A percentile compares a stretch with the other conserved stretches of the same genome.
phyloP scores from a whole-genome alignment of 495 filamentous ascomycete species.

The Cairneyella variabilis region DNA sequence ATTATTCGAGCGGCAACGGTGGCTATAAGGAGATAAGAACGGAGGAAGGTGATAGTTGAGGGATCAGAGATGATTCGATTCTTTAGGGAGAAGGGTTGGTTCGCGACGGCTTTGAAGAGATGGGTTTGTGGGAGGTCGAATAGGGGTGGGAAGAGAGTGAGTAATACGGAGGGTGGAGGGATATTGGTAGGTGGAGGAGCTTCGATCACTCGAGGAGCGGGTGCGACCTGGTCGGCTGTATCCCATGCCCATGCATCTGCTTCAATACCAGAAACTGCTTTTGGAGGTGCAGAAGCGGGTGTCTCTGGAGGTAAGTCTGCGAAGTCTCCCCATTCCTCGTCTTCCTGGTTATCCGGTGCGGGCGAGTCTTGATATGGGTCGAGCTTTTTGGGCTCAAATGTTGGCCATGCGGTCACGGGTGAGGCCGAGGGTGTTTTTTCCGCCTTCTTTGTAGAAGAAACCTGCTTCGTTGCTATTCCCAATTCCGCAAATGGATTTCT shows the following conservation, averaged over 20 bases:
- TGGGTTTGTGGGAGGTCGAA: conserved; percentile 51
- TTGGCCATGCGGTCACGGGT: conserved; percentile 46
- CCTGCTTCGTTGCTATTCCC: conserved; percentile 36
- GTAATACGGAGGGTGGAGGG: conserved; percentile 78
- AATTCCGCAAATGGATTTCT: conserved; percentile 42
- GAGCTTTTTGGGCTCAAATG: conserved; percentile 22
- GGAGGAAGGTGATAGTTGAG: conserved; percentile 50
- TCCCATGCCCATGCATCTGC: conserved; percentile 30
- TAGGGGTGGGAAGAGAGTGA: conserved; percentile 67
- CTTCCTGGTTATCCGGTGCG: conserved; percentile 25
- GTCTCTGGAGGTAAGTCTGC: conserved; percentile 37
- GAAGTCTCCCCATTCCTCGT: conserved; percentile 60
- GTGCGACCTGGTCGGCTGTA: conserved; percentile 16
- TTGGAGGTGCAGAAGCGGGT: conserved; percentile 1
- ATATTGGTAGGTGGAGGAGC: conserved; percentile 81
- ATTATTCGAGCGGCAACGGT: conserved; percentile 75
- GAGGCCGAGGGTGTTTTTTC: conserved; percentile 31
- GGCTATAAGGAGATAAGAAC: conserved; percentile 49
- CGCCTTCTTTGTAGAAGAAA: conserved; percentile 26
- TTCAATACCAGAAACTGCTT: conserved; percentile 18
- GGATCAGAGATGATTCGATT: conserved; percentile 54
- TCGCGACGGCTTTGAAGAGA: conserved; percentile 52
- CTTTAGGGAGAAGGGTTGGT: conserved; percentile 47
- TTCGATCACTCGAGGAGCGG: conserved; percentile 6
- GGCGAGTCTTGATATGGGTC: conserved; percentile 22